Conservation (phyloP, 257 asterid genomes). For the Nicotiana knightiana region DNA sequence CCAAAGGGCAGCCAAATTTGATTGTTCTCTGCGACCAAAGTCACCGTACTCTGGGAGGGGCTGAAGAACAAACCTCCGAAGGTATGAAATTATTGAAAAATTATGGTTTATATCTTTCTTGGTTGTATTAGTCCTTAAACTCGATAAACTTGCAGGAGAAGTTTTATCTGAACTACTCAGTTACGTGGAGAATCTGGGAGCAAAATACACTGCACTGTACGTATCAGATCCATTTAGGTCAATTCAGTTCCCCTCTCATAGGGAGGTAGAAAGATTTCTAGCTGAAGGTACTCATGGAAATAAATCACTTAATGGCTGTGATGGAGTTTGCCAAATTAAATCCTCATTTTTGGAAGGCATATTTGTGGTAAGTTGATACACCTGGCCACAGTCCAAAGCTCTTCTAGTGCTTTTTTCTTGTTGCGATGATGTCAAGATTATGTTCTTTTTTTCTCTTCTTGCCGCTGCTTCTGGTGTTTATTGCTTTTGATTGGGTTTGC, state of each 20-base stretch:
- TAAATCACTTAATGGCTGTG: conserved; percentile 54
- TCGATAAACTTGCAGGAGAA: conserved; percentile 51
- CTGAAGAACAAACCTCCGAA: conserved; percentile 52
- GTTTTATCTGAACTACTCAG: conserved; percentile 61
- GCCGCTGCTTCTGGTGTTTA: background rate
- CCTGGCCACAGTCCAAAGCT: conserved; percentile 4
- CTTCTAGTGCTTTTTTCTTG: background rate
- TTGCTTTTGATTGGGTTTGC: background rate
- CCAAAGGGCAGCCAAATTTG: conserved; percentile 52
- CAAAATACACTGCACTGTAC: conserved; percentile 61
- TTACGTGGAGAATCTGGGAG: conserved; percentile 59
- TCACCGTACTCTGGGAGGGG: conserved; percentile 24
- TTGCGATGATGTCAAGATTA: background rate
- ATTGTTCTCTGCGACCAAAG: conserved; percentile 66
- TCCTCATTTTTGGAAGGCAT: conserved; percentile 88
- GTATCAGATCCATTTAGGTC: conserved; percentile 75
- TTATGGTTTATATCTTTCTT: conserved; percentile 8
- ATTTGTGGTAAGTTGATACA: conserved; percentile 58
- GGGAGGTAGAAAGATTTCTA: conserved; percentile 68
- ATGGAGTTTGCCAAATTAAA: conserved; percentile 87
- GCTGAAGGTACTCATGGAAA: conserved; percentile 64
- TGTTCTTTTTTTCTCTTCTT: background rate
- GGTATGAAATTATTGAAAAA: conserved; percentile 27
- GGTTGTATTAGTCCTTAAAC: conserved; percentile 11
- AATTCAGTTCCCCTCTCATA: conserved; percentile 32